Percentiles rank a stretch among this genome's conserved stretches.
These are phyloP conservation scores for Tubosaeta sp. DNA, from an alignment of 768 basidiomycete species.

Conservation along the genomic window DNA sequence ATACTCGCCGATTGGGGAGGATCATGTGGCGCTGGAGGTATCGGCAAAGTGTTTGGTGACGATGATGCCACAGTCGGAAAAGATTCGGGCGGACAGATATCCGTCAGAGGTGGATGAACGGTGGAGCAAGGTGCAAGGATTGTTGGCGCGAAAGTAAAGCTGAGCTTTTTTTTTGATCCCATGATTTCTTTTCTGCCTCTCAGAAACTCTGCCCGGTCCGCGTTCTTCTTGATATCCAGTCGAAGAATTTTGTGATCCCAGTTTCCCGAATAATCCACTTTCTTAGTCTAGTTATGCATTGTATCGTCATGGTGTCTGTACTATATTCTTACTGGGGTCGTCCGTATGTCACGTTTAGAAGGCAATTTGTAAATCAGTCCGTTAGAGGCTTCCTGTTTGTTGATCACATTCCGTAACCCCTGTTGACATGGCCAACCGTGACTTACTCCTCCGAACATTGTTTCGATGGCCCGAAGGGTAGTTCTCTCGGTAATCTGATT, in stretches of 20 bases:
- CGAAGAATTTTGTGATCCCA: not conserved
- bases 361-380: not conserved
- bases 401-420: no score
- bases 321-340: not conserved
- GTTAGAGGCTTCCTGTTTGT: not conserved
- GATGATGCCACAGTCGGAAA: slow-evolving; percentile 23
- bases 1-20: slow-evolving; percentile 21
- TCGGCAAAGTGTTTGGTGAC: slow-evolving; percentile 15
- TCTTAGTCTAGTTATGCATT: not conserved
- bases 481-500: no score
- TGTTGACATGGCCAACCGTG: no score
- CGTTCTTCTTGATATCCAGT: not conserved
- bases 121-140: slow-evolving; percentile 12
- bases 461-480: no score
- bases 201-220: not conserved
- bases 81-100: slow-evolving; percentile 12
- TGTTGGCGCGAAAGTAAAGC: slow-evolving; percentile 4
- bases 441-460: no score
- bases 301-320: not conserved
- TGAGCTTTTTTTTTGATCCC: not conserved
- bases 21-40: not conserved
- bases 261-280: not conserved
- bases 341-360: not conserved
- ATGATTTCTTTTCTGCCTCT: not conserved
- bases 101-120: slow-evolving; percentile 9